Base-by-base conservation (phyloP, 169 alveolate genomes). In the Eimeria falciformis region DNA sequence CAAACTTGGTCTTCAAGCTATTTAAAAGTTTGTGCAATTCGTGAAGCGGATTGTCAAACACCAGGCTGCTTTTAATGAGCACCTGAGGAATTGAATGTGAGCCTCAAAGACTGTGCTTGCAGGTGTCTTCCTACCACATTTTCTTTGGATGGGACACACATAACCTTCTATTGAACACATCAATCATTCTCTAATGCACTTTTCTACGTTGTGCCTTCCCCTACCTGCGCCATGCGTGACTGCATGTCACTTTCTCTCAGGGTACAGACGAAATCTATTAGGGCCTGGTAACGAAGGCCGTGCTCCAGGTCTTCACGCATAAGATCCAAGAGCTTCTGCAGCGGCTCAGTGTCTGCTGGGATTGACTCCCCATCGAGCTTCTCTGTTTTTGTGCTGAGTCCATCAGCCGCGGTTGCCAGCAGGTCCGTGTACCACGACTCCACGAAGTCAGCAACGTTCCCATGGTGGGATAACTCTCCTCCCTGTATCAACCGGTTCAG, bases 361-460 rank as follows among this genome's bases (percentile, higher is more conserved):
- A 7, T 45, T 75, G 33, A 56, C 3, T 40, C 9, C 12, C 65
- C 62, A 43, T 21, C 45, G 11, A 65, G 4, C 40, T 21, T 18
- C 43, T 75, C 66, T 43, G 65, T 18, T 27, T 9, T 21, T 9
- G 2, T 40, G 4, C 66, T 14, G 18, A 75, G 56, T 75, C 84
- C 84, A 21, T 18, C 84, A 2, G 84, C 84, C 40, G 62, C 84
- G 12, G 84, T 75, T 14, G 56, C 84, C 43, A 75, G 56, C 56
- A 75, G 65, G 40, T 75, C 84, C 11, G 84, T 43, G 40, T 75
- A 75, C 84, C 84, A 75, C 65, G 84, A 56, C 23, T 75, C 84
- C 21, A 40, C 23, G 37, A 75, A 75, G 84, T 75, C 84, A 25
- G 84, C 84, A 33, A 75, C 21, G 18, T 75, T 65, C n/a, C 55